A percentile compares a stretch with the other conserved stretches of the same genome.
These are phyloP conservation scores for Scenedesmus sp. DNA, from an alignment of 163 green algal genomes.

Conservation along the genomic window DNA sequence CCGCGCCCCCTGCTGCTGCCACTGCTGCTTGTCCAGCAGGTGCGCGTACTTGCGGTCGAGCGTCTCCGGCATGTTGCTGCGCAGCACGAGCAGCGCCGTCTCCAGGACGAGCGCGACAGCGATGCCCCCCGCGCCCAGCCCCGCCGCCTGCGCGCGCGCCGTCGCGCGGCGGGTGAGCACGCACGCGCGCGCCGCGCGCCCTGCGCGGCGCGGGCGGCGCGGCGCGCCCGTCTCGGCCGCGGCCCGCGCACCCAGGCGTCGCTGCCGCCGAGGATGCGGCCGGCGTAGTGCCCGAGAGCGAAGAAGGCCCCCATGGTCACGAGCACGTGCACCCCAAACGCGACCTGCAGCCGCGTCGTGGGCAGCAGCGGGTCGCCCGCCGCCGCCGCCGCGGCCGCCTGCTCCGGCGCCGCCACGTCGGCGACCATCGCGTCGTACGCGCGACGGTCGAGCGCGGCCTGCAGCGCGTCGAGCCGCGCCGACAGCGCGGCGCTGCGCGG, in stretches of 20 bases:
- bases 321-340: conserved; percentile 75
- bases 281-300: conserved; percentile 65
- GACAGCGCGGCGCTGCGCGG: conserved; percentile 23
- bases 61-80: conserved; percentile 10
- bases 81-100: conserved; percentile 42
- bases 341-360: conserved; percentile 60
- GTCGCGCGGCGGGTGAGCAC: neutral
- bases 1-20: neutral
- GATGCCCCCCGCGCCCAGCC: conserved; percentile 32
- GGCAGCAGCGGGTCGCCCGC: conserved; percentile 30
- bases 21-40: conserved; percentile 40
- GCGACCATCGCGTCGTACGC: conserved; percentile 40
- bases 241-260: conserved; percentile 23
- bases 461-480: conserved; percentile 28
- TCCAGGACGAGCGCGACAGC: conserved; percentile 46
- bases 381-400: neutral
- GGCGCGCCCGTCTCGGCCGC: neutral
- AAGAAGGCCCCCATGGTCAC: conserved; percentile 81
- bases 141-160: conserved; percentile 37
- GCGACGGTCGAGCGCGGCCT: conserved; percentile 8
- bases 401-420: conserved; percentile 27
- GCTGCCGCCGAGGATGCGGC: neutral
- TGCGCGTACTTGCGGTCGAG: conserved; percentile 48
- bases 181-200: neutral
- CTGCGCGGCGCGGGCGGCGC: neutral